Evolutionary conservation across 164 flowering plant genomes (phyloP).

Genomic region (Tinospora cordifolia): DNA sequence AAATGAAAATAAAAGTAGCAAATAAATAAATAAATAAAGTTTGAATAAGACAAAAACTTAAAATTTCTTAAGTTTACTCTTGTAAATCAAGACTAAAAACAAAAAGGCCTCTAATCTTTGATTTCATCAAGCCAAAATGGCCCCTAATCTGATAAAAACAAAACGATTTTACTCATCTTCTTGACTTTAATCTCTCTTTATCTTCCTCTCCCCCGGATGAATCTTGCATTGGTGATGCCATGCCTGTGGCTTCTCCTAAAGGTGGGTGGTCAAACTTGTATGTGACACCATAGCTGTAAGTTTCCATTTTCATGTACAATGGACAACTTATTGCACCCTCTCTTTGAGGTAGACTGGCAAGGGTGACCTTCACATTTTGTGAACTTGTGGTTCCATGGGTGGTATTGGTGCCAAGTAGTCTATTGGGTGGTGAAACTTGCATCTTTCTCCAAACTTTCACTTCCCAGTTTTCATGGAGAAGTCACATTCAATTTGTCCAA

Average conservation of each 20-base stretch:
- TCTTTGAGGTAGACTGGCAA: constrained; percentile 90
- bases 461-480: constrained; percentile 85
- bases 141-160: background rate
- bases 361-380: constrained; percentile 66
- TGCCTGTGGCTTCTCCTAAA: constrained; percentile 74
- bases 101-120: too few species aligned
- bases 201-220: constrained; percentile 18
- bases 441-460: constrained; percentile 78
- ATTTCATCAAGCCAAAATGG: too few species aligned
- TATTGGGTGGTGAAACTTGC: constrained; percentile 87
- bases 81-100: too few species aligned
- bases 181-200: constrained; percentile 10
- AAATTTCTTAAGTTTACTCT: too few species aligned
- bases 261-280: constrained; percentile 97
- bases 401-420: constrained; percentile 49
- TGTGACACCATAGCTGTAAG: constrained; percentile 68
- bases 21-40: too few species aligned
- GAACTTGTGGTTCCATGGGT: constrained; percentile 30
- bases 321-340: constrained; percentile 78
- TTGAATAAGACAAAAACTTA: too few species aligned
- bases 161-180: constrained; percentile 3
- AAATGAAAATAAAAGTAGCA: too few species aligned
- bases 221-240: constrained; percentile 42
- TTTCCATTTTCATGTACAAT: constrained; percentile 80
- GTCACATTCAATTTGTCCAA: constrained; percentile 86